Conservation (phyloP, 768 basidiomycete genomes). For the Psilocybe cubensis region DNA sequence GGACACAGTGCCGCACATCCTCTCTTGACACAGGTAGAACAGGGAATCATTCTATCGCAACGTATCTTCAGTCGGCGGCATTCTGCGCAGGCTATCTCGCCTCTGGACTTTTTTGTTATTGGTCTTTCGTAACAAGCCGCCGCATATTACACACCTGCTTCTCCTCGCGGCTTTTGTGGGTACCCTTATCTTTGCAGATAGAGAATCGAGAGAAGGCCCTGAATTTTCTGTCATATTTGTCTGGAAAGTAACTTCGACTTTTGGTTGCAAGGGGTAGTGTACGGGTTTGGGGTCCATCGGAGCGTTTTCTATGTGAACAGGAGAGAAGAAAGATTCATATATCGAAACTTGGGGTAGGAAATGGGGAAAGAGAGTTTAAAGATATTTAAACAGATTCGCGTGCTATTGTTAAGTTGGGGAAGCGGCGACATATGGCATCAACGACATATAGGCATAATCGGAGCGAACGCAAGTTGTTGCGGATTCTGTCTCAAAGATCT, state of each 20-base stretch:
- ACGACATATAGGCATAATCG: background rate
- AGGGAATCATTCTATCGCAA: constrained; percentile 43
- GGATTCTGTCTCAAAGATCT: constrained; percentile 15
- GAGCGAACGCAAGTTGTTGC: constrained; percentile 7
- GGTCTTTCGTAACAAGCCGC: background rate
- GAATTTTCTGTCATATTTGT: background rate
- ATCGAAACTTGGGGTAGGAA: background rate
- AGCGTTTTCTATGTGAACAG: background rate
- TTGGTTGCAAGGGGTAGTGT: constrained; percentile 1
- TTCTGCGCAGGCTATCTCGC: constrained; percentile 48
- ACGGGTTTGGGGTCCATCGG: constrained; percentile 7
- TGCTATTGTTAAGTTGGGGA: constrained; percentile 19
- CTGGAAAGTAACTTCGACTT: constrained; percentile 3
- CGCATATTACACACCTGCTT: constrained; percentile 32
- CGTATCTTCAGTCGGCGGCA: constrained; percentile 48
- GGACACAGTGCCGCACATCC: constrained; percentile 56
- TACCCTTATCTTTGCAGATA: constrained; percentile 14
- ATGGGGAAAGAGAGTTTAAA: background rate
- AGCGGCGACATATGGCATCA: constrained; percentile 16
- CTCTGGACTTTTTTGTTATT: constrained; percentile 23
- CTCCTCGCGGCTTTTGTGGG: constrained; percentile 42
- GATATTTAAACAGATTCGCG: constrained; percentile 16
- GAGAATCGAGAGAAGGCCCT: constrained; percentile 8
- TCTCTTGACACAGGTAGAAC: constrained; percentile 54
- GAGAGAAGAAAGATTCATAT: background rate